These are phyloP conservation scores for Pulveroboletus frians DNA, from an alignment of 768 basidiomycete species.

Conservation along the genomic window DNA sequence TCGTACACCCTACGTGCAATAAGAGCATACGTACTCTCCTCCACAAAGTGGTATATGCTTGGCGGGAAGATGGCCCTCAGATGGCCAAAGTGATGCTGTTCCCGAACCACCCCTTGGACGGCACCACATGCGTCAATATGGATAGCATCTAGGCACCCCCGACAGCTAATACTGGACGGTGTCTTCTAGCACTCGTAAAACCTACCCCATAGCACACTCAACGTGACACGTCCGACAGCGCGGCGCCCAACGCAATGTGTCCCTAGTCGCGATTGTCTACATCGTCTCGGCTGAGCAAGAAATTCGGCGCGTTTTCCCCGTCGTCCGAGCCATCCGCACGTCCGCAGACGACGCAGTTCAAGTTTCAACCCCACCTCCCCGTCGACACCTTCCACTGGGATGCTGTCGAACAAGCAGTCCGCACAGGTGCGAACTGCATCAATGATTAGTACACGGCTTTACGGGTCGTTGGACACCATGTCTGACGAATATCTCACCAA, in stretches of 20 bases:
- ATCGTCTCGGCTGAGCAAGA: constrained; percentile 69
- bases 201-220: constrained; percentile 87
- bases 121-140: too few relatives aligned
- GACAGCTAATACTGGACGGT: too few relatives aligned
- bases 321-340: constrained; percentile 55
- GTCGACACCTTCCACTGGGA: constrained; percentile 28
- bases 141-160: too few relatives aligned
- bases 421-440: constrained; percentile 76
- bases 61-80: constrained; percentile 33
- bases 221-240: constrained; percentile 93
- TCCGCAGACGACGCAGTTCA: constrained; percentile 16
- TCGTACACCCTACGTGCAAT: constrained; percentile 56
- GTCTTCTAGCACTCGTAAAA: constrained; percentile 34
- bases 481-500: constrained; percentile 40
- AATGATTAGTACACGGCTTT: constrained; percentile 89
- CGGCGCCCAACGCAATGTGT: constrained; percentile 53
- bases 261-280: constrained; percentile 53
- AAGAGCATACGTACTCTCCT: constrained; percentile 47
- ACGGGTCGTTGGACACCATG: constrained; percentile 42
- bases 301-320: constrained; percentile 62
- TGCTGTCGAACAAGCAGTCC: constrained; percentile 41
- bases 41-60: constrained; percentile 31
- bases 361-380: constrained; percentile 17
- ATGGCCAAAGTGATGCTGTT: constrained; percentile 78
- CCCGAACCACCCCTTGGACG: too few relatives aligned